Base-by-base conservation (phyloP, 1,139 yeast species). In the Sugiyamaella grinbergsii region DNA sequence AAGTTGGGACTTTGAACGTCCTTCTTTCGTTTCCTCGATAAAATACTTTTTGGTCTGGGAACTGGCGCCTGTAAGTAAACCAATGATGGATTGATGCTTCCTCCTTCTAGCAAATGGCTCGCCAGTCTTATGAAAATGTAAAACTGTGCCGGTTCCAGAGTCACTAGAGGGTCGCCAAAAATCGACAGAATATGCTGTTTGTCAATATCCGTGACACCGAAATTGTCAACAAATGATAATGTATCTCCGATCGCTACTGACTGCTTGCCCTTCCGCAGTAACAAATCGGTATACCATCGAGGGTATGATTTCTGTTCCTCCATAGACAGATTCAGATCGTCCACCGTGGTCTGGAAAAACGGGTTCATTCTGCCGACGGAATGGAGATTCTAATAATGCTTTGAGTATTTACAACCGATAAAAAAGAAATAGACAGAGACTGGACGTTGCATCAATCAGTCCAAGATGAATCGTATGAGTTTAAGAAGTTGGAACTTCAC, bases 211-310 rank as follows among this genome's bases (percentile, higher is more conserved):
- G 59, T 54, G 19, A 71, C 48, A 11, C 75, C 75, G 57, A 72
- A 72, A 56, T 72, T 71, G 54, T 64, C 71, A 45, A 72, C 65
- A 59, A 72, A 72, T 37, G 65, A 52, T 38, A 71, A 54, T 40
- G 65, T 61, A 54, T 72, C 76, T 39, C 66, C 71, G 4, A 71
- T 58, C 8, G 67, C 62, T n/a, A 73, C 63, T 16, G 63, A 54
- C 47, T 66, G 68, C 29, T 63, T 61, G 49, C 70, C 72, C 51
- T 68, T 69, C 13, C 74, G 68, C 53, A 70, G 55, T 19, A 70
- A 61, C 49, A 72, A 58, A 45, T 72, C 75, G 7, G 74, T 70
- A 56, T 72, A 72, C 76, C 76, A 72, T 26, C 74, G 62, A 11
- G 76, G 73, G 50, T 71, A 72, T 18, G 74, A 64, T 44, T 68